Evolutionary conservation across 2,329 filamentous ascomycete genomes (phyloP).

Genomic region (Calonectria crousiana): DNA sequence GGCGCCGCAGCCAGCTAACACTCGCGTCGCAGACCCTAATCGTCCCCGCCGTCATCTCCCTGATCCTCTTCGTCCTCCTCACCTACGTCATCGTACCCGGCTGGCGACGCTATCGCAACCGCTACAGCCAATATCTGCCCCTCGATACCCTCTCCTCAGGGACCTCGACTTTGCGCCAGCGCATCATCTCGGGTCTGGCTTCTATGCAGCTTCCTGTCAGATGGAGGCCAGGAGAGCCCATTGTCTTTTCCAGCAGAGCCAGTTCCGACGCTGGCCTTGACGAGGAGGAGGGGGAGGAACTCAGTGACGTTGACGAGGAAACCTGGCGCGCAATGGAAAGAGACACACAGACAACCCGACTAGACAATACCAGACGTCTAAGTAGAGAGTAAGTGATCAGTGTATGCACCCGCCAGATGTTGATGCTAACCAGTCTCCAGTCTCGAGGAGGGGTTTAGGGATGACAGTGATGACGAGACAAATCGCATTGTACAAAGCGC

Average conservation of each 20-base stretch:
- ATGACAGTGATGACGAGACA: slow-evolving; percentile 59
- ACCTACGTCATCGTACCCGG: slow-evolving; percentile 76
- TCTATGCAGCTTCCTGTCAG: slow-evolving; percentile 55
- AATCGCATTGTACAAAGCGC: slow-evolving; percentile 36
- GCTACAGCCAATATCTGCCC: slow-evolving; percentile 81
- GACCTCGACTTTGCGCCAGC: slow-evolving; percentile 66
- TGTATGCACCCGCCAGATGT: neutral
- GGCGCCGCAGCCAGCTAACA: slow-evolving; percentile 25
- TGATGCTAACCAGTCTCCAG: slow-evolving; percentile 44
- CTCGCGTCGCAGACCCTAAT: slow-evolving; percentile 70
- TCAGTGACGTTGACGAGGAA: slow-evolving; percentile 69
- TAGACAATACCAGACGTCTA: slow-evolving; percentile 70
- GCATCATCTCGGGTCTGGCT: slow-evolving; percentile 53
- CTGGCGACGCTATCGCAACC: slow-evolving; percentile 76
- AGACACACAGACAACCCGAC: slow-evolving; percentile 48
- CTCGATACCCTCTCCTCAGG: slow-evolving; percentile 72
- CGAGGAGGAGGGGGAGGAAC: slow-evolving; percentile 74
- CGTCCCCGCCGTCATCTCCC: slow-evolving; percentile 77
- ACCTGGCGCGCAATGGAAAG: slow-evolving; percentile 56
- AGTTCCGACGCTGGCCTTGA: slow-evolving; percentile 65
- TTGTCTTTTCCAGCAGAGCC: slow-evolving; percentile 56
- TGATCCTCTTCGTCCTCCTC: slow-evolving; percentile 74
- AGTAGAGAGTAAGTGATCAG: slow-evolving; percentile 74
- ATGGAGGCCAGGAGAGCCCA: slow-evolving; percentile 60
- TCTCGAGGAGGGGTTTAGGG: slow-evolving; percentile 69